Percentiles rank a stretch among this genome's conserved stretches.
These are phyloP conservation scores for Blastobotrys raffinosifermentans DNA, from an alignment of 1,139 yeast genomes.

Conservation along the genomic window DNA sequence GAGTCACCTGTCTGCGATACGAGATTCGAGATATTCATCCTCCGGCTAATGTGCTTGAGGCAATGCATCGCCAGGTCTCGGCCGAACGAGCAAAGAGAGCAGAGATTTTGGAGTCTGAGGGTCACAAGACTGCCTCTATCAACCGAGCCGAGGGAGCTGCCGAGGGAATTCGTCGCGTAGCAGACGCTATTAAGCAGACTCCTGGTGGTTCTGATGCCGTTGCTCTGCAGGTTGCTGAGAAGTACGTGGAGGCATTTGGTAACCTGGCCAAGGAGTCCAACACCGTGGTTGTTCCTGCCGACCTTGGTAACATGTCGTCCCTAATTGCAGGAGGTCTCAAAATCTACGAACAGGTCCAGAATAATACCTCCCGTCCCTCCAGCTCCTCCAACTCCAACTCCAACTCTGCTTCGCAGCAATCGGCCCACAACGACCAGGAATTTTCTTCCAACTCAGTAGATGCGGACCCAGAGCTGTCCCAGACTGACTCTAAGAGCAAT, in stretches of 20 bases:
- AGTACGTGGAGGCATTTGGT: constrained; percentile 75
- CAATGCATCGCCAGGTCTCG: constrained; percentile 85
- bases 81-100: constrained; percentile 86
- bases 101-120: constrained; percentile 81
- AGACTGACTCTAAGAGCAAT: no score
- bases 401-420: constrained; percentile 3
- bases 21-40: constrained; percentile 89
- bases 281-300: constrained; percentile 72
- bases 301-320: constrained; percentile 66
- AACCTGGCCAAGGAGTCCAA: constrained; percentile 78
- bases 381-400: not conserved
- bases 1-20: constrained; percentile 75
- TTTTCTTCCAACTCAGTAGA: no score
- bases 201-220: constrained; percentile 76
- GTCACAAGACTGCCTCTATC: constrained; percentile 69
- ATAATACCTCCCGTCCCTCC: constrained; percentile 2
- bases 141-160: constrained; percentile 86
- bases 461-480: no score
- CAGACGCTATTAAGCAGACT: constrained; percentile 59
- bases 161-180: constrained; percentile 57
- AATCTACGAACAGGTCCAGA: constrained; percentile 53
- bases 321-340: constrained; percentile 75
- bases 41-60: constrained; percentile 78
- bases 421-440: no score
- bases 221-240: constrained; percentile 73